Base-by-base conservation (phyloP, 2,329 filamentous ascomycete species). In the Ambrosiella xylebori region DNA sequence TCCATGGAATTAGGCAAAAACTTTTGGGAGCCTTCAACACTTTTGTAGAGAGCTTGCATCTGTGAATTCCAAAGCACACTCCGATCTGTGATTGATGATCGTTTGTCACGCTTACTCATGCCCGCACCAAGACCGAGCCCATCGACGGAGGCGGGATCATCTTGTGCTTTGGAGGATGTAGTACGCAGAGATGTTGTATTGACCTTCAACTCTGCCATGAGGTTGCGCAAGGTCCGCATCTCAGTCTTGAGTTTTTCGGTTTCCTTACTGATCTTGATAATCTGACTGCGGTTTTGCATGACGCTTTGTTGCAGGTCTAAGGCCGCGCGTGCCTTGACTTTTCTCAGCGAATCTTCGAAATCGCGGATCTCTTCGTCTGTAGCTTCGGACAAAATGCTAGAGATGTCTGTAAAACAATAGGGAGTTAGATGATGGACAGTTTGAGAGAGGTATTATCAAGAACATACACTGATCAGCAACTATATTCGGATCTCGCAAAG, bases 231-330 rank as follows among this genome's bases (percentile, higher is more conserved):
- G 6, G 87, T 87, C 56, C 88, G 81, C 93, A 98, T 97, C 69
- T 98, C 93, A 58, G 82, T 81, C 71, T 97, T 97, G 59, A 98
- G 80, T 73, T 95, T 96, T 71, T 98, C 93, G 1, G 94, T 93
- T 72, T 98, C 93, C 71, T 97, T 96, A 68, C 90, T 96, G 70
- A 98, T 97, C 71, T 95, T 95, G 75, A 98, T 97, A 67, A 98
- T 98, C 66, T 97, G 93, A 0, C 88, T 95, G 54, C 93, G 83
- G 70, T 98, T 98, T 69, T 96, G 90, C 71, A 95, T 91, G 55
- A 98, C 86, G 70, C 90, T 97, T 67, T 94, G 88, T 70, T 97
- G 91, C 19, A 98, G 76, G 64, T 97, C 90, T 54, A 82, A 78
- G 4, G 85, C 84, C 7, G 88, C 89, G 58, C 86, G 81, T 63